phyloP scores from a whole-genome alignment of 805 yeast genomes.

The Candida manassasensis region DNA sequence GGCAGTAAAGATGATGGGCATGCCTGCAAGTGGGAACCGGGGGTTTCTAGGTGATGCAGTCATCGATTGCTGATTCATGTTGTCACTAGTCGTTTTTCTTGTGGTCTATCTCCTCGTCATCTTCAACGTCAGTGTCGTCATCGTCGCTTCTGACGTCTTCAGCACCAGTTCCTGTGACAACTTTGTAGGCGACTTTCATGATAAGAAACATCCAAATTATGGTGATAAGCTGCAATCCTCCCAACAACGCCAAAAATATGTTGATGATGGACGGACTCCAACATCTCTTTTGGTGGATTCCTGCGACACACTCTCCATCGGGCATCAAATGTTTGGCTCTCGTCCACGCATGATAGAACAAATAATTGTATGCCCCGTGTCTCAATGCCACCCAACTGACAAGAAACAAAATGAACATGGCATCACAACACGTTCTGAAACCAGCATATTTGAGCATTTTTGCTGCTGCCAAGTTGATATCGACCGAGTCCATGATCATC shows the following conservation, averaged over 20 bases:
- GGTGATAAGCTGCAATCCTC: constrained; percentile 61
- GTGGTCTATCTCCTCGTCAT: too few species aligned
- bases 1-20: too few species aligned
- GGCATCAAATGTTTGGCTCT: constrained; percentile 37
- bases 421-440: constrained; percentile 55
- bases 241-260: constrained; percentile 51
- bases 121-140: constrained; percentile 48
- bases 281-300: constrained; percentile 37
- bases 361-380: constrained; percentile 68
- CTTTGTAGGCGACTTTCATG: constrained; percentile 62
- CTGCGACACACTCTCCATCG: constrained; percentile 26
- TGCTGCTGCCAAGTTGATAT: constrained; percentile 65
- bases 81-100: too few species aligned
- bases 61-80: too few species aligned
- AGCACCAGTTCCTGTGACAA: constrained; percentile 68
- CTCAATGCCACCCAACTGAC: constrained; percentile 65
- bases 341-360: constrained; percentile 54
- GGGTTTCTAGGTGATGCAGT: too few species aligned
- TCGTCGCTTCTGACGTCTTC: constrained; percentile 85
- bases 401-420: constrained; percentile 62
- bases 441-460: constrained; percentile 76
- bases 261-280: constrained; percentile 44
- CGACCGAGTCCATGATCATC: constrained; percentile 80
- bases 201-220: constrained; percentile 75
- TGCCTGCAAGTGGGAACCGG: too few species aligned